These are phyloP conservation scores for Globisporangium perplexum DNA, from an alignment of 352 stramenopile genomes.

Conservation along the genomic window DNA sequence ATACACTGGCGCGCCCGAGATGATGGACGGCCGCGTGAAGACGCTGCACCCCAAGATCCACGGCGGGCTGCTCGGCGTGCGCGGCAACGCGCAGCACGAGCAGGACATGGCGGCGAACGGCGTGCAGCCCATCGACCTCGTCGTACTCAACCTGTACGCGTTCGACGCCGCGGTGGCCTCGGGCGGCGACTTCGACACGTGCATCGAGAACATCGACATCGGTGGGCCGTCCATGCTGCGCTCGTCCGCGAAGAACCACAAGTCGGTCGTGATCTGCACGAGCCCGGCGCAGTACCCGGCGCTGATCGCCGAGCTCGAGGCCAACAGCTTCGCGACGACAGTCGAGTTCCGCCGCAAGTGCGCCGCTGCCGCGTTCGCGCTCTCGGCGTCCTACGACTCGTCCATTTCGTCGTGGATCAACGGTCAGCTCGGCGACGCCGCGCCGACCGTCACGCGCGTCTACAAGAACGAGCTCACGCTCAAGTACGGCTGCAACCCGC, in stretches of 20 bases:
- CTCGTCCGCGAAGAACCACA: conserved; percentile 99
- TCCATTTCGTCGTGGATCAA: conserved; percentile 97
- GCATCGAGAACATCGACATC: conserved; percentile 99
- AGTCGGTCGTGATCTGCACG: conserved; percentile 97
- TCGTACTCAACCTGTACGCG: conserved; percentile 99
- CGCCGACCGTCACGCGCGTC: conserved; percentile 85
- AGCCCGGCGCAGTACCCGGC: conserved; percentile 93
- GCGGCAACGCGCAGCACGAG: conserved; percentile 96
- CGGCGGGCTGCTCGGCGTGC: conserved; percentile 96
- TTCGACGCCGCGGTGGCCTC: conserved; percentile 97
- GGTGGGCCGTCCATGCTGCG: conserved; percentile 98
- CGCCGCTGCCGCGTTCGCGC: conserved; percentile 70
- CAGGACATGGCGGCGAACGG: conserved; percentile 94
- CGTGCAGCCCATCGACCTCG: conserved; percentile 98
- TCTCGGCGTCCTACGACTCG: conserved; percentile 94
- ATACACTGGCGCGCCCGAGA: conserved; percentile 97
- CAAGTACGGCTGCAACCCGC: conserved; percentile 98
- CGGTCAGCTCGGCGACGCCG: conserved; percentile 74
- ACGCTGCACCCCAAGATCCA: conserved; percentile 99
- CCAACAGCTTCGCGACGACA: conserved; percentile 88
- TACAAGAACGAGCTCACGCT: conserved; percentile 94
- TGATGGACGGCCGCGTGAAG: conserved; percentile 99
- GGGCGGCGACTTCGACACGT: conserved; percentile 94
- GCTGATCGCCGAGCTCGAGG: conserved; percentile 93
- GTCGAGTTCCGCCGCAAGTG: conserved; percentile 86